These are phyloP conservation scores for Lachnellula hyalina DNA, from an alignment of 2,329 filamentous ascomycete genomes.

Conservation along the genomic window DNA sequence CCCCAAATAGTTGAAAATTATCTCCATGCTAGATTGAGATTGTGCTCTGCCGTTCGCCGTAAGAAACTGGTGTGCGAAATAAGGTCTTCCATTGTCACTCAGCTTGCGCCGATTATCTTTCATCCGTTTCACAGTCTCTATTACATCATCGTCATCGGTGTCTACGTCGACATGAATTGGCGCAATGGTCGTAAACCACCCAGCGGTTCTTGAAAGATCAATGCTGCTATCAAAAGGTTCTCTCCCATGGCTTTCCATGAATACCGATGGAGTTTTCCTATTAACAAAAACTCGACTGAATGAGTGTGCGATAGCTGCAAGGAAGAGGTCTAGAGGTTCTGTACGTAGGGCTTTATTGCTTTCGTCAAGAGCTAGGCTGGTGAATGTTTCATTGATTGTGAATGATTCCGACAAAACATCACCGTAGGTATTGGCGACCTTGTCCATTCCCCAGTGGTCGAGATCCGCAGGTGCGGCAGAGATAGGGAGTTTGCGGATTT, in stretches of 20 bases:
- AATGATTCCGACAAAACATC: slow-evolving; percentile 32
- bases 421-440: slow-evolving; percentile 20
- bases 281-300: slow-evolving; percentile 33
- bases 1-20: slow-evolving; percentile 45
- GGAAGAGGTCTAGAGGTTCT: slow-evolving; percentile 35
- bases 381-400: slow-evolving; percentile 37
- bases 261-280: slow-evolving; percentile 32
- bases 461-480: not conserved
- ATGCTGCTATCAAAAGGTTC: slow-evolving; percentile 31
- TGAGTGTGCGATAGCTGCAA: slow-evolving; percentile 32
- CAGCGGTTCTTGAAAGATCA: slow-evolving; percentile 36
- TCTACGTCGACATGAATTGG: slow-evolving; percentile 25
- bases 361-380: slow-evolving; percentile 18
- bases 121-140: slow-evolving; percentile 19
- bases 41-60: slow-evolving; percentile 26
- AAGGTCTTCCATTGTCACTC: slow-evolving; percentile 33
- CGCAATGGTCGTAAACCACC: slow-evolving; percentile 41
- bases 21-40: slow-evolving; percentile 37
- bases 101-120: slow-evolving; percentile 34
- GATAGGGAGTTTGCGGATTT: not conserved
- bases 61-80: slow-evolving; percentile 34
- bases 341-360: slow-evolving; percentile 31
- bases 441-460: slow-evolving; percentile 23
- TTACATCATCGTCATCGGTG: not conserved
- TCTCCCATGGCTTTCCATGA: slow-evolving; percentile 38